These are phyloP conservation scores for Ascochyta koolunga DNA, from an alignment of 2,329 filamentous ascomycete species.

Conservation along the genomic window DNA sequence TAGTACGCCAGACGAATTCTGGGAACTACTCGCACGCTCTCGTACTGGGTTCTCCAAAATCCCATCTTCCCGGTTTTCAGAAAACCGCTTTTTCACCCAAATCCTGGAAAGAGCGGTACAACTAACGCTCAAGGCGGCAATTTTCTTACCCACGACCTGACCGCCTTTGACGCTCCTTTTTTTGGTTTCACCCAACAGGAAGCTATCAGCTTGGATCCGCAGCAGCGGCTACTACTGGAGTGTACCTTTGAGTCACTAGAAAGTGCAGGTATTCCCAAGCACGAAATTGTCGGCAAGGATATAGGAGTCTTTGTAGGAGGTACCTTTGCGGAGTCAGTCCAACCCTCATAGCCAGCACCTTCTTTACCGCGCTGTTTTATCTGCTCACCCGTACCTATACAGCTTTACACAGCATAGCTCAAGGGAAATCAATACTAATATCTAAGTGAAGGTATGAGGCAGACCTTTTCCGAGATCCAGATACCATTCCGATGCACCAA, in stretches of 20 bases:
- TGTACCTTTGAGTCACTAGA: slow-evolving; percentile 50
- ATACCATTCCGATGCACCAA: slow-evolving; percentile 36
- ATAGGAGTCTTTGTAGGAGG: slow-evolving; percentile 36
- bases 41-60: slow-evolving; percentile 43
- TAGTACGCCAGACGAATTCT: slow-evolving; percentile 35
- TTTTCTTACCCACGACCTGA: slow-evolving; percentile 30
- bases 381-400: too few relatives aligned
- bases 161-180: slow-evolving; percentile 38
- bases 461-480: slow-evolving; percentile 29
- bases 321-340: slow-evolving; percentile 24
- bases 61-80: slow-evolving; percentile 48
- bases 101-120: slow-evolving; percentile 43
- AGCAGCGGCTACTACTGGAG: slow-evolving; percentile 44
- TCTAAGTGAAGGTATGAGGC: slow-evolving; percentile 15
- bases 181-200: slow-evolving; percentile 39
- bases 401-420: too few relatives aligned
- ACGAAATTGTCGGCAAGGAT: slow-evolving; percentile 35
- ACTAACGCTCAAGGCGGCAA: slow-evolving; percentile 38
- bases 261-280: slow-evolving; percentile 40
- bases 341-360: too few relatives aligned
- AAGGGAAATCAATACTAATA: too few relatives aligned
- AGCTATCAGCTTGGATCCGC: slow-evolving; percentile 38
- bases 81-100: slow-evolving; percentile 48
- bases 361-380: too few relatives aligned
- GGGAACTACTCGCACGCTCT: slow-evolving; percentile 31